Evolutionary conservation across 1,284 basidiomycete genomes (phyloP), one percentile per base, ranked within the genome.

Genomic region (Trametes polyzona): DNA sequence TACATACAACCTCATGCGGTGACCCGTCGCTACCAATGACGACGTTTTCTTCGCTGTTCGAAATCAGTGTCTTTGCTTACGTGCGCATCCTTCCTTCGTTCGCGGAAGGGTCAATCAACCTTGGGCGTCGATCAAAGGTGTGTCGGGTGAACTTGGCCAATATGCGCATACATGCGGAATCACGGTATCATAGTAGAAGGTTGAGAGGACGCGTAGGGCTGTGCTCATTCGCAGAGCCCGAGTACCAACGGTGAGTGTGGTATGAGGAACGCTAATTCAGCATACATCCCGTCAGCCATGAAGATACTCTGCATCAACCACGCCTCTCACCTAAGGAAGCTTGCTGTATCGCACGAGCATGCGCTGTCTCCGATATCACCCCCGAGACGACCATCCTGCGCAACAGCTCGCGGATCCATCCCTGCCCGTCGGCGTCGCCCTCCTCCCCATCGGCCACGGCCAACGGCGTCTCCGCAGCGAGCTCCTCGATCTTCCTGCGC

Each of bases 331-430:
- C 53, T n/a, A 10, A 27, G 14, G 37, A 47, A 16, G 53, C 53
- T 16, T 55, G 39, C 12, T 48, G 30, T 9, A 55, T 26, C 4
- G 29, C 46, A 19, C 26, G 39, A 12, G 42, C 32, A 2, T 47
- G 46, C 24, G 39, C 24, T 30, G 16, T 17, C 17, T 21, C n/a
- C n/a, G 57, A 50, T n/a, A 62, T 49, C 19, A 58, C 32, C 5
- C 30, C 53, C 16, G 49, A 48, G 16, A 29, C 41, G 24, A 58
- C 51, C 47, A 62, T 55, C 33, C 47, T 49, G 50, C 52, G 33
- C 5, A 62, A 33, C 16, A 62, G 47, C 16, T 53, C 53, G 19
- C 36, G 37, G 37, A 62, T 55, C 60, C 60, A 62, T 0, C 19
- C 26, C 46, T 55, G 53, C 3, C 39, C 37, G 17, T 56, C 53